Evolutionary conservation across 805 yeast species (phyloP).

Genomic region (Hanseniaspora thailandica): DNA sequence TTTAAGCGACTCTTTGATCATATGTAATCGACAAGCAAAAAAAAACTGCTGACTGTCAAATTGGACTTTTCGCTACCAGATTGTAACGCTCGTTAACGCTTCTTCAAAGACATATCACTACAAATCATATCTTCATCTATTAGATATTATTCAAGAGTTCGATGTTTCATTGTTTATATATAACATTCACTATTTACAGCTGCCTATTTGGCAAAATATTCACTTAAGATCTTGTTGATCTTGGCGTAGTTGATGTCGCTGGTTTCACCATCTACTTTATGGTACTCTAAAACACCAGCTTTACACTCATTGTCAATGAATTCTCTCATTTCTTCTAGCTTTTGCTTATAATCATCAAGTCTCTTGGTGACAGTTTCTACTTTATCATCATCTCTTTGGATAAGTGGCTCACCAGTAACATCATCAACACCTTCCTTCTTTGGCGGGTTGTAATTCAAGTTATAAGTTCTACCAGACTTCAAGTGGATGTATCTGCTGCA

Average conservation of each 20-base stretch:
- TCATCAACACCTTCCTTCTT: slow-evolving; percentile 71
- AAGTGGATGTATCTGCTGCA: slow-evolving; percentile 76
- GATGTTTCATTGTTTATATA: too few species aligned
- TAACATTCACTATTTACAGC: not conserved
- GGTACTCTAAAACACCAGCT: not conserved
- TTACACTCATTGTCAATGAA: not conserved
- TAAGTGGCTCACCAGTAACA: slow-evolving; percentile 74
- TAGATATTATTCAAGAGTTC: too few species aligned
- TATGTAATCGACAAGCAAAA: too few species aligned
- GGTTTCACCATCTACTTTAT: slow-evolving; percentile 8
- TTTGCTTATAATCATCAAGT: slow-evolving; percentile 46
- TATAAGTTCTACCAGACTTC: slow-evolving; percentile 79
- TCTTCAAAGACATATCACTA: too few species aligned
- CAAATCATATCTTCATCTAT: too few species aligned
- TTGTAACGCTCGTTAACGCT: too few species aligned
- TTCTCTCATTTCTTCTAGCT: slow-evolving; percentile 52
- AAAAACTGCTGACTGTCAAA: too few species aligned
- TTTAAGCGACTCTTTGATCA: too few species aligned
- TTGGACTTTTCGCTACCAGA: too few species aligned
- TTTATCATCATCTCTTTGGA: slow-evolving; percentile 74
- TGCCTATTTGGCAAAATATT: not conserved
- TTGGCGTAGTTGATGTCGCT: slow-evolving; percentile 7
- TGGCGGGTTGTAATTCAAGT: slow-evolving; percentile 81
- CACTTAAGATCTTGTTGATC: not conserved
- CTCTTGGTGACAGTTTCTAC: slow-evolving; percentile 60